Base-by-base conservation (phyloP, 129 eudicot genomes). In the Flaveria brownii region DNA sequence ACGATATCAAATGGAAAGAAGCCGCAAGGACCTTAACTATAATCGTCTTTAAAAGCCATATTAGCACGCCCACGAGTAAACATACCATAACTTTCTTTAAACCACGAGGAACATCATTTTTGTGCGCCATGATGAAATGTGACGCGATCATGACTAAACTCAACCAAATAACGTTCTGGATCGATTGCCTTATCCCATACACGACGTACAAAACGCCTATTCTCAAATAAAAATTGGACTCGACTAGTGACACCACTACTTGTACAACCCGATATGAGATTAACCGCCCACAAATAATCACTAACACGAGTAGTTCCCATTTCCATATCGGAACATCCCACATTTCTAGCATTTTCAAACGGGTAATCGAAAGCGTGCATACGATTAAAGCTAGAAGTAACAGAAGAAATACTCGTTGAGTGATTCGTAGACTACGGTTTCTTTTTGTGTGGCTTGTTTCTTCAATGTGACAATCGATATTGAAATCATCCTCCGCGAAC, bases 11-110 rank as follows among this genome's bases (percentile, higher is more conserved):
- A 25, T 70, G 75, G 75, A 70, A 70, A 70, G 61, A 70, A 46
- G 75, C 60, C 17, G 61, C 45, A 14, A 70, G 61, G 50, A 16
- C 75, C 60, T 70, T 70, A 49, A 70, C 75, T 70, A 70, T 70
- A 16, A 70, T 70, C 26, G 75, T 70, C 55, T 70, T 70, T 50
- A 70, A 23, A 49, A 70, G 75, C 75, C 75, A 70, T 8, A 70
- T 50, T 2, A 70, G 45, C 28, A 60, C 55, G 33, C 75, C 75
- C 43, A 71, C 75, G 1, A 71, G 75, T 28, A 71, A 49, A 71
- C 75, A 71, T 71, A 50, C 7, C 75, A 50, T 51, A n/a, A 71
- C n/a, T 50, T 28, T 50, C 63, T 33, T 71, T 71, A 71, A 71
- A 49, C 50, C 55, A 28, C 3, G 20, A 16, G 74, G 43, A 47